Conservation (phyloP, 495 filamentous ascomycete genomes). For the Tuber umbilicatum region DNA sequence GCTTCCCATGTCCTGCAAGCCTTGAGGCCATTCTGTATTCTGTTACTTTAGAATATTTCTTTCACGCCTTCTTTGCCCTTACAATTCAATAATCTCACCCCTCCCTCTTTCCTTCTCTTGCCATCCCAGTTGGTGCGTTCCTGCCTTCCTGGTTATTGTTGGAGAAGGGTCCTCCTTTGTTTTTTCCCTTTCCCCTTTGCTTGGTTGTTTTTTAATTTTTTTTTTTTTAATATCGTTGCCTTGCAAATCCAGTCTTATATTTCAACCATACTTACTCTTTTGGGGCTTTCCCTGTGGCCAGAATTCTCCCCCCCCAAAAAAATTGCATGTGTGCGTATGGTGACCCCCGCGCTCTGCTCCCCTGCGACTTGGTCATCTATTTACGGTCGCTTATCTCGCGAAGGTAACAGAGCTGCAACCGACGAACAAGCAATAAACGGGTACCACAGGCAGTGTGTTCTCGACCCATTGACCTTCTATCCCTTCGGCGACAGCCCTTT, state of each 20-base stretch:
- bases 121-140: conserved; percentile 6
- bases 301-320: background rate
- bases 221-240: conserved; percentile 29
- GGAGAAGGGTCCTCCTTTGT: conserved; percentile 25
- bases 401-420: conserved; percentile 40
- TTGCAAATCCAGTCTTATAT: conserved; percentile 24
- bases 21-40: conserved; percentile 19
- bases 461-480: conserved; percentile 26
- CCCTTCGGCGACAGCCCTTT: conserved; percentile 26
- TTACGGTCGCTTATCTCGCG: conserved; percentile 40
- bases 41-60: conserved; percentile 15
- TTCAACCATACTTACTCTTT: conserved; percentile 29
- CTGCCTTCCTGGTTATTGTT: conserved; percentile 11
- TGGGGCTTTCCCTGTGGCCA: background rate
- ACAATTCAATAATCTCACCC: conserved; percentile 19
- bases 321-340: conserved; percentile 10
- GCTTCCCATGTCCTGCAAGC: conserved; percentile 37
- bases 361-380: conserved; percentile 39
- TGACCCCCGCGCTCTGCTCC: conserved; percentile 32
- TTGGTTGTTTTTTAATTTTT: conserved; percentile 26
- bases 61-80: conserved; percentile 16
- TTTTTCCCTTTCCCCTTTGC: conserved; percentile 21
- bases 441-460: conserved; percentile 31
- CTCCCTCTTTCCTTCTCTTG: conserved; percentile 15
- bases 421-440: conserved; percentile 37